phyloP scores from a whole-genome alignment of 768 basidiomycete genomes.

The Scleroderma bovista region DNA sequence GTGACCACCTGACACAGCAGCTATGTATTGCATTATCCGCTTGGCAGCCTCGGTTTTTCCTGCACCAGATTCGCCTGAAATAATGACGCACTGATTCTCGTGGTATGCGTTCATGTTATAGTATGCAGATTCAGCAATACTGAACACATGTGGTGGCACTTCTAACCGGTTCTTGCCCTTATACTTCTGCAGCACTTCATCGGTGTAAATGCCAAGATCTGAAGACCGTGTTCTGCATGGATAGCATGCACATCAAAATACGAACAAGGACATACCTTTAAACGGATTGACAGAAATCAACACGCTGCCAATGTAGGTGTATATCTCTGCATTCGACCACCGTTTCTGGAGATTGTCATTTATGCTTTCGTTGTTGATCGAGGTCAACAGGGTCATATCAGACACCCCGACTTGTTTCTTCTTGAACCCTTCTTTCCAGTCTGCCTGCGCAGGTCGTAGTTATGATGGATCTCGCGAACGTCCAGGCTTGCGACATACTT shows the following conservation, averaged over 20 bases:
- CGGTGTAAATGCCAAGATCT: constrained; percentile 99
- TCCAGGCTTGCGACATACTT: constrained; percentile 43
- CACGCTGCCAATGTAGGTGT: constrained; percentile 98
- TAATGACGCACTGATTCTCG: constrained; percentile 99
- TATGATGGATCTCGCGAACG: constrained; percentile 3
- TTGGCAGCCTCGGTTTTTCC: constrained; percentile 99
- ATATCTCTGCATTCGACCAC: constrained; percentile 93
- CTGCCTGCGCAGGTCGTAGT: constrained; percentile 54
- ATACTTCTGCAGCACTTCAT: constrained; percentile 78
- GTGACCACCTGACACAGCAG: constrained; percentile 86
- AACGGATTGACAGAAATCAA: constrained; percentile 99
- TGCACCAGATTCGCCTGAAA: constrained; percentile 97
- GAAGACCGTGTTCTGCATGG: constrained; percentile 2
- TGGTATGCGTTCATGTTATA: constrained; percentile 99
- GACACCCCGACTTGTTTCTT: constrained; percentile 98
- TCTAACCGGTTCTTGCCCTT: constrained; percentile 97
- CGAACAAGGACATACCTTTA: constrained; percentile 48
- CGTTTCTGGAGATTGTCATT: constrained; percentile 98
- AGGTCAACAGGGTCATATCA: constrained; percentile 96
- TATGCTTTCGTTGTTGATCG: constrained; percentile 95
- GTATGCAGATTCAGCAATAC: constrained; percentile 94
- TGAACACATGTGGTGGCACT: constrained; percentile 96
- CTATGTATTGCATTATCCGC: constrained; percentile 99
- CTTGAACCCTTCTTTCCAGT: constrained; percentile 99
- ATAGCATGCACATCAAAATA: constrained; percentile 3